Evolutionary conservation across 306 rosid species (phyloP).

Genomic region (Crataegus laevigata): DNA sequence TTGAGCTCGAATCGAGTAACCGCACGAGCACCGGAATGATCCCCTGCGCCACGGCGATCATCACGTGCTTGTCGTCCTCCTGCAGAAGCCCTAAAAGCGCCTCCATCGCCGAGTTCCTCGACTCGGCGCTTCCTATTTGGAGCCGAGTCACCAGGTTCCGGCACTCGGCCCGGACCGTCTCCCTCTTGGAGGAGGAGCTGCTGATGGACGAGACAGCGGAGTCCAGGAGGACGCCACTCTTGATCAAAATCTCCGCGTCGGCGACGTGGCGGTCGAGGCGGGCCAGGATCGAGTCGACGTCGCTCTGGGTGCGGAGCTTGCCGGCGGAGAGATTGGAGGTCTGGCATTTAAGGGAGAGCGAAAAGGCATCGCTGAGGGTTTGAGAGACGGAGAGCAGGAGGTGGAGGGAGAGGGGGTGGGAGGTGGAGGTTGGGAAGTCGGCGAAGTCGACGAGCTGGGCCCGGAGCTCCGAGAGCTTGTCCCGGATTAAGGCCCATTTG

Average conservation of each 20-base stretch:
- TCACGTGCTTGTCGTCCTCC: slow-evolving; percentile 82
- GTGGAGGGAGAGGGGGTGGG: slow-evolving; percentile 62
- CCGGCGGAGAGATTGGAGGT: slow-evolving; percentile 37
- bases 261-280: slow-evolving; percentile 49
- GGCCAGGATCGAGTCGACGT: slow-evolving; percentile 62
- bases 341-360: slow-evolving; percentile 45
- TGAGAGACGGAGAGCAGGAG: slow-evolving; percentile 44
- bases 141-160: slow-evolving; percentile 63
- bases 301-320: slow-evolving; percentile 84
- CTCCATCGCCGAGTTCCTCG: slow-evolving; percentile 55
- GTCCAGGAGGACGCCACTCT: slow-evolving; percentile 64
- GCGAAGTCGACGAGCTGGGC: slow-evolving; percentile 60
- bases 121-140: slow-evolving; percentile 68
- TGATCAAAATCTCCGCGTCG: slow-evolving; percentile 66
- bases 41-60: slow-evolving; percentile 88
- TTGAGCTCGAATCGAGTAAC: slow-evolving; percentile 50
- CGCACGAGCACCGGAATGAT: slow-evolving; percentile 72
- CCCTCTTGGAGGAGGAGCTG: slow-evolving; percentile 45
- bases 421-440: slow-evolving; percentile 34
- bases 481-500: slow-evolving; percentile 58
- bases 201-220: slow-evolving; percentile 13
- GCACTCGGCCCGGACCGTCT: slow-evolving; percentile 58
- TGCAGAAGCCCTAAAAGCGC: slow-evolving; percentile 41
- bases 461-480: slow-evolving; percentile 57
- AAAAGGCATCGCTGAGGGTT: slow-evolving; percentile 45